These are phyloP conservation scores for Monilinia fructigena DNA, from an alignment of 2,329 filamentous ascomycete species.

Conservation along the genomic window DNA sequence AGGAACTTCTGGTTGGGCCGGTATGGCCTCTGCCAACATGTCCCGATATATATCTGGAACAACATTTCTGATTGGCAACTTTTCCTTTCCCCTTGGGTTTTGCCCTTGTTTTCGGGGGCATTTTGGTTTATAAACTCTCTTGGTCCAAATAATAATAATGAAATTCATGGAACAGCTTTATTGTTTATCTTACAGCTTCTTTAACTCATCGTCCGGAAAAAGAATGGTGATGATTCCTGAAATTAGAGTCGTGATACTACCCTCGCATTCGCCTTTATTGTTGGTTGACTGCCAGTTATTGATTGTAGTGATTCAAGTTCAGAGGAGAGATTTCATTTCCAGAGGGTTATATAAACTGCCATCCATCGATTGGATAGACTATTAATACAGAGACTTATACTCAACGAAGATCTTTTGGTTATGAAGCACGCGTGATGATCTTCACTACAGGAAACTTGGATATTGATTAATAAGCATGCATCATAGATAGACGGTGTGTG, in stretches of 20 bases:
- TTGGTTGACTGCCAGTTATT: neutral
- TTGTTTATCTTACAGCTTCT: neutral
- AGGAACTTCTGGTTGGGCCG: conserved; percentile 36
- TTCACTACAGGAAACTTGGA: neutral
- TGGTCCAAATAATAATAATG: neutral
- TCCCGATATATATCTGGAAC: conserved; percentile 48
- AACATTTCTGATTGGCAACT: conserved; percentile 20
- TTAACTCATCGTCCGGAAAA: neutral
- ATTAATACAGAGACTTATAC: neutral
- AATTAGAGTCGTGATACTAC: too few relatives aligned
- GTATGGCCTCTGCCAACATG: conserved; percentile 46
- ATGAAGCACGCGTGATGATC: neutral
- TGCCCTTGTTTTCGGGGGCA: conserved; percentile 29
- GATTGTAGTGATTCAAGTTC: neutral
- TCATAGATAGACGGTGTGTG: neutral
- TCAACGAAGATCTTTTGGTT: neutral
- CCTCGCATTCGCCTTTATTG: neutral
- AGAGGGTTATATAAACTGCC: neutral
- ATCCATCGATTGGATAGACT: neutral
- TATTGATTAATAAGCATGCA: conserved; percentile 9
- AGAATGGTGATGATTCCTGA: neutral
- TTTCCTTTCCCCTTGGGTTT: conserved; percentile 28
- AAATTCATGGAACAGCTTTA: neutral
- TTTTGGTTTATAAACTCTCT: conserved; percentile 8
- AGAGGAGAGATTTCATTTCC: neutral